phyloP scores from a whole-genome alignment of 176 grass and related monocot species.

The Pharus latifolius region DNA sequence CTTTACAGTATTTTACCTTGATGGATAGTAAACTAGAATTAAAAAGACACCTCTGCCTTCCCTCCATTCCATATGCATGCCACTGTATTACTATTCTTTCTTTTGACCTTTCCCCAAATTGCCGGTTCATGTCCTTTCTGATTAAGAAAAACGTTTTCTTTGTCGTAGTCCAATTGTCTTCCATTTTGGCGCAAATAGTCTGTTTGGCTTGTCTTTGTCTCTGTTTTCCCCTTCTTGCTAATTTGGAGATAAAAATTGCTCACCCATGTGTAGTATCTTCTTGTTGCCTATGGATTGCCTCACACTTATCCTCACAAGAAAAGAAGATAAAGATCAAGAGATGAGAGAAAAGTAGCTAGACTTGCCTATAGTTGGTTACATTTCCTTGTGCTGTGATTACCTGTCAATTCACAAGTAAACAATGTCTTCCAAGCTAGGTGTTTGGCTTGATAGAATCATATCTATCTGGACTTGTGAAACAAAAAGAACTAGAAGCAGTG shows the following conservation, averaged over 20 bases:
- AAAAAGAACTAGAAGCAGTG: no score
- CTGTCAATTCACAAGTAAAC: not conserved
- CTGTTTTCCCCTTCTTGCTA: not conserved
- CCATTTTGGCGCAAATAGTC: not conserved
- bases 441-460: constrained; percentile 31
- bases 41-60: no score
- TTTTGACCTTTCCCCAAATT: not conserved
- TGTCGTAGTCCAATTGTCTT: not conserved
- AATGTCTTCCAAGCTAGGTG: not conserved
- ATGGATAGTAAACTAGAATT: no score
- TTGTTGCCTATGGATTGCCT: not conserved
- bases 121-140: not conserved
- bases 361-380: not conserved
- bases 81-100: no score
- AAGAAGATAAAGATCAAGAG: not conserved
- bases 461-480: not conserved
- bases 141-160: no score
- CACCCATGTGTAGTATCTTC: not conserved
- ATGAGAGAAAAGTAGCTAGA: not conserved
- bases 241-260: not conserved
- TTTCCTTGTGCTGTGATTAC: not conserved
- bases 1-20: no score
- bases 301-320: not conserved
- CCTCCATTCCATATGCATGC: no score
- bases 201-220: not conserved